Evolutionary conservation across 1,284 basidiomycete genomes (phyloP).

Genomic region (Apiotrichum laibachii): DNA sequence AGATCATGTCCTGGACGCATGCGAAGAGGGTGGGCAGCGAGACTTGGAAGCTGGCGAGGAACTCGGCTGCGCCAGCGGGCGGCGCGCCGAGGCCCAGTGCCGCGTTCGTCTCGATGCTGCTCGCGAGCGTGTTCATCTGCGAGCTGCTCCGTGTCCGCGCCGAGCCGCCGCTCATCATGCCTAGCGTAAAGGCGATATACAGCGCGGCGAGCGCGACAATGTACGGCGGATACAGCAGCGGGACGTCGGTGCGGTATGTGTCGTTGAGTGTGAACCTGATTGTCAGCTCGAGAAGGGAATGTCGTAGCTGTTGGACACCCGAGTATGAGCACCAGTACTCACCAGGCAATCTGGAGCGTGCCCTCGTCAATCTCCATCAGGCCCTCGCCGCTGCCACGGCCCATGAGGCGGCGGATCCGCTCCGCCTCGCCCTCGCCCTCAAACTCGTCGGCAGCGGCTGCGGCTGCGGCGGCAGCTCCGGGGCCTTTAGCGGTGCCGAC

Average conservation of each 20-base stretch:
- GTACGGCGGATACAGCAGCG: slow-evolving; percentile 88
- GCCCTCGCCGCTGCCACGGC: slow-evolving; percentile 47
- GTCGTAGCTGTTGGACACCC: neutral
- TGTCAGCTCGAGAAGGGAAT: neutral
- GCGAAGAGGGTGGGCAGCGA: slow-evolving; percentile 77
- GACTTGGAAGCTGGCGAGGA: slow-evolving; percentile 81
- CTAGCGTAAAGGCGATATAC: slow-evolving; percentile 68
- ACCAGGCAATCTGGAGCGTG: slow-evolving; percentile 56
- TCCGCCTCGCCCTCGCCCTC: slow-evolving; percentile 37
- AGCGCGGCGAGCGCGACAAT: slow-evolving; percentile 87
- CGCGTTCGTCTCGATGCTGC: slow-evolving; percentile 38
- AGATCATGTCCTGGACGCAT: slow-evolving; percentile 85
- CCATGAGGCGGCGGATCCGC: slow-evolving; percentile 41
- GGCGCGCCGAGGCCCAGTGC: slow-evolving; percentile 36
- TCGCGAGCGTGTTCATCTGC: slow-evolving; percentile 54
- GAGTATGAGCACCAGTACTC: slow-evolving; percentile 18
- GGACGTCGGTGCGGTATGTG: slow-evolving; percentile 85
- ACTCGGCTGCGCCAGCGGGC: slow-evolving; percentile 54
- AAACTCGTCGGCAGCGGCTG: slow-evolving; percentile 16
- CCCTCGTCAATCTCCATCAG: slow-evolving; percentile 54
- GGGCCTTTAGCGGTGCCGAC: slow-evolving; percentile 25
- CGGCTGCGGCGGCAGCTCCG: slow-evolving; percentile 7
- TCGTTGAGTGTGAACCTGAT: slow-evolving; percentile 95
- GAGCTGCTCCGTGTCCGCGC: slow-evolving; percentile 51
- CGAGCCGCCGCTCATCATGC: slow-evolving; percentile 34